These are phyloP conservation scores for Aspergillus sp. DNA, from an alignment of 2,329 filamentous ascomycete genomes.

Conservation along the genomic window DNA sequence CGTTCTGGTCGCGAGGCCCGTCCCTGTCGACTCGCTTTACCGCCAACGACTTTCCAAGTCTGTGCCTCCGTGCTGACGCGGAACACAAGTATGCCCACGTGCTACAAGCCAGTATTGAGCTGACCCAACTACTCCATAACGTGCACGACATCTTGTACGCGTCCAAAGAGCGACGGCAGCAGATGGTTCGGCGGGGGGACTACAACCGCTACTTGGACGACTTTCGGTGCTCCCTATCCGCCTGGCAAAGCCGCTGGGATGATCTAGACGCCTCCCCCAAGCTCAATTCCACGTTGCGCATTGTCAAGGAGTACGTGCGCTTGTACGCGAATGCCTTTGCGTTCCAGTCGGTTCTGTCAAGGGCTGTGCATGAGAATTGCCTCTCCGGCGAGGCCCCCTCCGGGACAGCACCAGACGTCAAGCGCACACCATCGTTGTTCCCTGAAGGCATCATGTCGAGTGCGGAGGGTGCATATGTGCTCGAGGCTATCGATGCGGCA, in stretches of 20 bases:
- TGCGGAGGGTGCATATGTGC: not conserved
- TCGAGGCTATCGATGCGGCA: not conserved
- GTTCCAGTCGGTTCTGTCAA: not conserved
- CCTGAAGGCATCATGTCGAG: not conserved
- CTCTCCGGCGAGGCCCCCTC: too few relatives aligned
- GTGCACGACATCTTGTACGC: slow-evolving; percentile 3
- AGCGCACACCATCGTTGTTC: not conserved
- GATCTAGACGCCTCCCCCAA: not conserved
- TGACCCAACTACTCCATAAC: slow-evolving; percentile 4
- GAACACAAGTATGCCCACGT: slow-evolving; percentile 2
- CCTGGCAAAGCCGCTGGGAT: not conserved
- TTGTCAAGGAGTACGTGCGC: not conserved
- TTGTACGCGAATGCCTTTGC: not conserved
- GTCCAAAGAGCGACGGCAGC: not conserved
- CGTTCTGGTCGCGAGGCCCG: slow-evolving; percentile 17
- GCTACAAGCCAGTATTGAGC: slow-evolving; percentile 5
- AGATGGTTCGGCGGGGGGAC: not conserved
- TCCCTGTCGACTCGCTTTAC: slow-evolving; percentile 15
- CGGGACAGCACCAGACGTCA: too few relatives aligned
- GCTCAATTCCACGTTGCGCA: not conserved
- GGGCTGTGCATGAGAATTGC: not conserved
- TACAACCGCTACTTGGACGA: not conserved
- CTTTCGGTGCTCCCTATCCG: not conserved
- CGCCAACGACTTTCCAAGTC: slow-evolving; percentile 12
- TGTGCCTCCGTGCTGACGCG: not conserved